Percentiles rank a stretch among this genome's conserved stretches.
phyloP scores from a whole-genome alignment of 441 rosid species.

The Croton laevigatus region DNA sequence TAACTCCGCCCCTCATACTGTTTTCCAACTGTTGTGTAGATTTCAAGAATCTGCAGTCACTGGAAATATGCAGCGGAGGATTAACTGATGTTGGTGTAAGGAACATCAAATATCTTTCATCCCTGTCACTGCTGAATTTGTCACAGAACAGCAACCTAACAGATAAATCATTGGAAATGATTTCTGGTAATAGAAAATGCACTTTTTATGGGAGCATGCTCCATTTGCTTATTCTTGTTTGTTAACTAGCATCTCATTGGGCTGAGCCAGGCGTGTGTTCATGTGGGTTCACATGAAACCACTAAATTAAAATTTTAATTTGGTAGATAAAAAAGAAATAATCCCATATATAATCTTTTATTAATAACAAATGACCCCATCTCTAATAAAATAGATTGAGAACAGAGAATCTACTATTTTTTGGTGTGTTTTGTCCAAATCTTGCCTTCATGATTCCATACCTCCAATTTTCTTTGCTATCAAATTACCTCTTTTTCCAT shows the following conservation, averaged over 20 bases:
- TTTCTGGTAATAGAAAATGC: constrained; percentile 57
- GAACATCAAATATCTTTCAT: constrained; percentile 83
- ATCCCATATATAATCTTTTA: no score
- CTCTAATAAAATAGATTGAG: no score
- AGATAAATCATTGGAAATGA: constrained; percentile 73
- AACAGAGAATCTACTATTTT: no score
- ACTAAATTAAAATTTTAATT: no score
- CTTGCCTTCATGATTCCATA: no score
- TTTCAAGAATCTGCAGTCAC: constrained; percentile 70
- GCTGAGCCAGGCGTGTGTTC: no score
- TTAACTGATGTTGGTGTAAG: constrained; percentile 86
- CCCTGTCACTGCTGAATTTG: constrained; percentile 60
- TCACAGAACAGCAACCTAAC: constrained; percentile 90
- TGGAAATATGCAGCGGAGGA: constrained; percentile 95
- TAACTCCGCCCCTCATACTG: neutral
- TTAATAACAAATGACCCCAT: no score
- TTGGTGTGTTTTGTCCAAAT: no score
- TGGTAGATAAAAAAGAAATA: no score
- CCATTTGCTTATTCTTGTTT: neutral
- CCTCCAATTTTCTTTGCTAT: no score
- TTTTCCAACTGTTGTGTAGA: constrained; percentile 35
- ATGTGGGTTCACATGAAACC: no score
- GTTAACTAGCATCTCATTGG: neutral
- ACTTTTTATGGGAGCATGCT: neutral
- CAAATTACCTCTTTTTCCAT: no score